Evolutionary conservation across 345 rosid species (phyloP).

Genomic region (Toxicodendron radicans): DNA sequence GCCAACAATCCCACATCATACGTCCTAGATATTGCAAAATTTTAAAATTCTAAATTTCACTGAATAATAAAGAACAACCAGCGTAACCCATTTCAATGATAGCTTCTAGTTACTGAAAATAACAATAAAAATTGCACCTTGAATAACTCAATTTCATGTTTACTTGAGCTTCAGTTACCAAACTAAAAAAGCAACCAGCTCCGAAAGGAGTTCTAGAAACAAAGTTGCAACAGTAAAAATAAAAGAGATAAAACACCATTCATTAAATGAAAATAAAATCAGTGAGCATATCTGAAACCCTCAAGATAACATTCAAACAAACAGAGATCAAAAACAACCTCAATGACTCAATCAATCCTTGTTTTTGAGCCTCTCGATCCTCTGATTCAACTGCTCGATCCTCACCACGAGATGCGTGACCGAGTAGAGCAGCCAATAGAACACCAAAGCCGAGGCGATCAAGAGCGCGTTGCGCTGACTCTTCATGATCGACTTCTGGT

Average conservation of each 20-base stretch:
- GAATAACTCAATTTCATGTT: too few species aligned
- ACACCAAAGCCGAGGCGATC: constrained; percentile 68
- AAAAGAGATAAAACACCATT: neutral
- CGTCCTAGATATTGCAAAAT: too few species aligned
- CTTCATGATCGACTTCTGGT: constrained; percentile 91
- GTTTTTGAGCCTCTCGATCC: constrained; percentile 71
- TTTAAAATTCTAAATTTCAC: too few species aligned
- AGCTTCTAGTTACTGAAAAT: too few species aligned
- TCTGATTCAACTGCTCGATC: constrained; percentile 72
- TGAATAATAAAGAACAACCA: too few species aligned
- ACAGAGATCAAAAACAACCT: constrained; percentile 11
- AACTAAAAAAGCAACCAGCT: too few species aligned
- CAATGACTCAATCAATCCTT: constrained; percentile 26
- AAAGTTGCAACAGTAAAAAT: neutral
- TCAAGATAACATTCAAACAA: neutral
- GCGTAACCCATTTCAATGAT: neutral
- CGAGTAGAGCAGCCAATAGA: constrained; percentile 84
- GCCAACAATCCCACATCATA: too few species aligned
- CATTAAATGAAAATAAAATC: neutral
- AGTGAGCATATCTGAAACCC: neutral
- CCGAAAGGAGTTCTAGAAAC: neutral
- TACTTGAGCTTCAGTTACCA: too few species aligned
- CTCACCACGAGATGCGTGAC: constrained; percentile 64
- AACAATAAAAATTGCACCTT: too few species aligned
- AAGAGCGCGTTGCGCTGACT: constrained; percentile 85